phyloP scores from a whole-genome alignment of 441 rosid genomes.

The Theobroma grandiflorum region DNA sequence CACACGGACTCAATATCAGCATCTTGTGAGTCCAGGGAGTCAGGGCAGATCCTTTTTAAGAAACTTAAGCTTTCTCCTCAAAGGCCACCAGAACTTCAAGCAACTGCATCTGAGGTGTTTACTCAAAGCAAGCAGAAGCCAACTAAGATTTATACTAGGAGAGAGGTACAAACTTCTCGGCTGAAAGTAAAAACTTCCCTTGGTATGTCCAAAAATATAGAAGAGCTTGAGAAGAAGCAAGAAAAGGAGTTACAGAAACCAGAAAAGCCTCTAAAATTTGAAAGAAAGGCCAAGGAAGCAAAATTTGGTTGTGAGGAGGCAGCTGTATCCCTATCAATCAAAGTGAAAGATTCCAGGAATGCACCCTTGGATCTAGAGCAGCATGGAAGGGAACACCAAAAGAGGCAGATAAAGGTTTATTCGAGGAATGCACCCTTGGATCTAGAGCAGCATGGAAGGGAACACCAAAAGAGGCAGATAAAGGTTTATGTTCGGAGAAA shows the following conservation, averaged over 20 bases:
- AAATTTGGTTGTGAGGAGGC: background rate
- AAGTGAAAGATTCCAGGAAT: background rate
- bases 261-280: background rate
- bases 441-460: background rate
- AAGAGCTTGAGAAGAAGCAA: background rate
- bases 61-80: background rate
- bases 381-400: background rate
- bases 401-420: background rate
- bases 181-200: background rate
- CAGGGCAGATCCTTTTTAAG: background rate
- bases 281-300: background rate
- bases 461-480: background rate
- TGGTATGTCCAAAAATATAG: background rate
- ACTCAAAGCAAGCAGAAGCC: constrained; percentile 11
- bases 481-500: constrained; percentile 20
- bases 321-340: background rate
- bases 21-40: constrained; percentile 8
- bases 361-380: background rate
- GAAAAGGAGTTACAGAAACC: background rate
- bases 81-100: background rate
- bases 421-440: background rate
- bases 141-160: background rate
- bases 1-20: constrained; percentile 4
- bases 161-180: background rate
- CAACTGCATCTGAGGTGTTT: background rate